Base-by-base conservation (phyloP, 352 stramenopile species). In the Aphanomyces euteiches region DNA sequence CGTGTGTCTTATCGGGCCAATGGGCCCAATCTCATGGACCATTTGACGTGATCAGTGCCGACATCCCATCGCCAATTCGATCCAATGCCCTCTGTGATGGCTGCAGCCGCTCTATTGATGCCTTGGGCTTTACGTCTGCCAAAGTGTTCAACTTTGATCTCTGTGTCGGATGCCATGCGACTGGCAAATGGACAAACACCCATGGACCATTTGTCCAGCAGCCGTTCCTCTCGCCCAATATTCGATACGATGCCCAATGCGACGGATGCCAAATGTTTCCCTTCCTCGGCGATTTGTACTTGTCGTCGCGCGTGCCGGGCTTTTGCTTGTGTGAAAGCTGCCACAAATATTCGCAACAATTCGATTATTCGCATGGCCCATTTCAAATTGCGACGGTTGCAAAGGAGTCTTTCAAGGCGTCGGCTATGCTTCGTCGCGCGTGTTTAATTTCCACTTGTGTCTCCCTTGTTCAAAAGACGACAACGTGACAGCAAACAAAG, bases 241-340 rank as follows among this genome's bases (percentile, higher is more conserved):
- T 61, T 7, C 54, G 54, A 7, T 61, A 40, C 21, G 54, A 61
- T n/a, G 1, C 54, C 19, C 54, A 61, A 37, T 61, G 54, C 34
- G 54, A 61, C 54, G 54, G 54, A 28, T 61, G 54, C 21, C 19
- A 61, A 39, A 41, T 61, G 54, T 61, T 61, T 17, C 54, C 54
- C 12, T n/a, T 61, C 54, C 5, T 40, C 19, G 54, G 54, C 6
- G 6, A 28, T 12, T 17, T 61, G 17, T 37, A 40, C 21, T n/a
- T 7, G 7, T 61, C 54, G 34, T 45, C 15, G 5, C 8, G 8
- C 7, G 15, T 3, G 0, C 5, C 54, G 5, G 54, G 54, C 17
- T 61, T 43, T 61, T 28, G 39, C 10, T 37, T 61, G n/a, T 61
- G 54, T 37, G 54, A 37, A 17, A 12, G 8, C 17, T 61, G 54